These are phyloP conservation scores for Candida qinlingensis DNA, from an alignment of 805 yeast genomes.

Conservation along the genomic window DNA sequence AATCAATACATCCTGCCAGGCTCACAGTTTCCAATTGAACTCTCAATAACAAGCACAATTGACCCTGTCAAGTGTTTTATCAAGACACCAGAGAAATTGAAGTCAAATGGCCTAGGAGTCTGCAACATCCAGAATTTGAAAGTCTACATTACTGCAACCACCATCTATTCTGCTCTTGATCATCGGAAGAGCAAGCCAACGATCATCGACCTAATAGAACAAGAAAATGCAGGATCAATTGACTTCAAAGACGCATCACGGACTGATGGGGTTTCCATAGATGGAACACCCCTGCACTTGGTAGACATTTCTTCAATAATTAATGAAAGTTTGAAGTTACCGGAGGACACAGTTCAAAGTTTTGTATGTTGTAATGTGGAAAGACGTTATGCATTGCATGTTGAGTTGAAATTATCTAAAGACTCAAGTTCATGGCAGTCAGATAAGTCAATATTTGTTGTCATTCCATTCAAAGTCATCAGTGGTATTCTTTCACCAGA, in stretches of 20 bases:
- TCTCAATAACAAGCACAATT: too few species aligned
- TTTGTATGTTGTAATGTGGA: conserved; percentile 53
- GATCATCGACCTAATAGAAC: not conserved
- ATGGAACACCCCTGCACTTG: not conserved
- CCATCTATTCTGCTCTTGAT: too few species aligned
- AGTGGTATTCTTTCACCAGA: conserved; percentile 1
- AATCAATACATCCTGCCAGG: too few species aligned
- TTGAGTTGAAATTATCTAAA: conserved; percentile 27
- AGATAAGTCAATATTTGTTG: not conserved
- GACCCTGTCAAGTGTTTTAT: too few species aligned
- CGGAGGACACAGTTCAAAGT: conserved; percentile 36
- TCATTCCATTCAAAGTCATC: not conserved
- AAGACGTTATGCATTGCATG: conserved; percentile 36
- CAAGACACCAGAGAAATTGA: too few species aligned
- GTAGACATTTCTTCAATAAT: conserved; percentile 3
- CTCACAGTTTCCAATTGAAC: too few species aligned
- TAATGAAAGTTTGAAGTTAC: conserved; percentile 18
- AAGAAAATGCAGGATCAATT: not conserved
- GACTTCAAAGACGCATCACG: conserved; percentile 1
- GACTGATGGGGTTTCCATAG: not conserved
- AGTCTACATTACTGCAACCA: too few species aligned
- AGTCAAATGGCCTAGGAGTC: too few species aligned
- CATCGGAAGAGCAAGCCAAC: too few species aligned
- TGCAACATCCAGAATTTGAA: too few species aligned
- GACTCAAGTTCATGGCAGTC: not conserved